Conservation (phyloP, 352 stramenopile genomes). For the Phytophthora parvispora region DNA sequence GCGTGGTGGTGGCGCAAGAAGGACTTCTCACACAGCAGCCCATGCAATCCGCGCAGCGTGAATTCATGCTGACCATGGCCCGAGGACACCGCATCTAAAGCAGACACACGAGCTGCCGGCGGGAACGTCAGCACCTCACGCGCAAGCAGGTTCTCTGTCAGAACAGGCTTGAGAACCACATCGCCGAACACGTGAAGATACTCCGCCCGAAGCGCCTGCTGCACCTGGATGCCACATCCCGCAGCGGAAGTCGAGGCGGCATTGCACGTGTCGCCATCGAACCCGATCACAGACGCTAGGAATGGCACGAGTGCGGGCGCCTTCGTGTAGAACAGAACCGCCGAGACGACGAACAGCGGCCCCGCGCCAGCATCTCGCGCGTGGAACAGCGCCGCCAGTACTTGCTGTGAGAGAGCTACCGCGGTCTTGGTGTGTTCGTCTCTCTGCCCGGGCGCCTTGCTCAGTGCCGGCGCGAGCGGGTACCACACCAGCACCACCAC, state of each 20-base stretch:
- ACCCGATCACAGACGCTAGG: conserved; percentile 49
- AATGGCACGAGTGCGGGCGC: conserved; percentile 65
- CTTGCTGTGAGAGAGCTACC: conserved; percentile 69
- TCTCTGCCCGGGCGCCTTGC: conserved; percentile 68
- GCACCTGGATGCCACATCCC: conserved; percentile 33
- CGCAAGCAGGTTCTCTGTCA: conserved; percentile 74
- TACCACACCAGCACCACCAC: conserved; percentile 70
- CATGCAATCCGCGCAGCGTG: conserved; percentile 59
- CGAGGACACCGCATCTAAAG: conserved; percentile 32
- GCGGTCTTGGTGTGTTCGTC: conserved; percentile 67
- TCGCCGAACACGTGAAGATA: conserved; percentile 72
- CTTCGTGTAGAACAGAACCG: conserved; percentile 80
- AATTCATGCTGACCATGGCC: conserved; percentile 58
- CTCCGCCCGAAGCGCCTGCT: conserved; percentile 54
- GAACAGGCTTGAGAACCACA: conserved; percentile 69
- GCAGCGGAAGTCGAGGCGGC: conserved; percentile 12
- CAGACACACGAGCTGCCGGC: conserved; percentile 37
- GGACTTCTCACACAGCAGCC: conserved; percentile 72
- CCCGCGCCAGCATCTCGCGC: conserved; percentile 46
- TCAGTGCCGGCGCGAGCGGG: conserved; percentile 53
- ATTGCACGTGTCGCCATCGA: conserved; percentile 27
- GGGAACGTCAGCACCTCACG: conserved; percentile 64
- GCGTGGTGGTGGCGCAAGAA: conserved; percentile 72
- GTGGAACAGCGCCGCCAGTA: conserved; percentile 61
- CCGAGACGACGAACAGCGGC: conserved; percentile 69